phyloP scores from a whole-genome alignment of 2,329 filamentous ascomycete species.

The Trichoderma brevicompactum region DNA sequence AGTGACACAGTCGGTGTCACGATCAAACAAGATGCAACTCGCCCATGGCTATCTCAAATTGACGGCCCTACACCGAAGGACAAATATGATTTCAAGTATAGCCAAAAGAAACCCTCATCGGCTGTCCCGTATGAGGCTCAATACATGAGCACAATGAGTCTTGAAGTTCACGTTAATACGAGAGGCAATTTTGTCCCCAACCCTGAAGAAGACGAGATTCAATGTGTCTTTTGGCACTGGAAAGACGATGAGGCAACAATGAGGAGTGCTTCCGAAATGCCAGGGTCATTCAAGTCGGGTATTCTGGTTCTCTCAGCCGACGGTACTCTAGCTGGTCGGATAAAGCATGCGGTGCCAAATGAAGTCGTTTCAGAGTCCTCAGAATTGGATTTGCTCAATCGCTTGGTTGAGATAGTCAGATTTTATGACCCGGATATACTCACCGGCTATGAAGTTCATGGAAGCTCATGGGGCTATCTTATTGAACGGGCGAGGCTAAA shows the following conservation, averaged over 20 bases:
- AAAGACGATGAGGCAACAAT: constrained; percentile 69
- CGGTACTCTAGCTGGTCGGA: constrained; percentile 59
- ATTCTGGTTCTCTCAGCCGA: constrained; percentile 73
- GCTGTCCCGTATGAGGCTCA: constrained; percentile 82
- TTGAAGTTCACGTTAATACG: constrained; percentile 91
- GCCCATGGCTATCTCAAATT: constrained; percentile 73
- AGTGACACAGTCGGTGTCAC: background rate
- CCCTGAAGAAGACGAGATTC: constrained; percentile 86
- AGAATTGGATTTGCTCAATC: constrained; percentile 82
- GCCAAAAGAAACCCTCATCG: constrained; percentile 73
- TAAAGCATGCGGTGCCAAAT: constrained; percentile 63
- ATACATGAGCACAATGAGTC: constrained; percentile 95
- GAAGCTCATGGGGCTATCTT: constrained; percentile 91
- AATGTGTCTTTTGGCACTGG: constrained; percentile 88
- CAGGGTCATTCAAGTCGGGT: constrained; percentile 62
- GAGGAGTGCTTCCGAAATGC: constrained; percentile 44
- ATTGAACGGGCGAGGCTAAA: constrained; percentile 85
- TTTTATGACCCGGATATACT: constrained; percentile 87
- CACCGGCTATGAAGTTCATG: constrained; percentile 93
- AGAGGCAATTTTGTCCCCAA: constrained; percentile 81
- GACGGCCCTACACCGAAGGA: constrained; percentile 85
- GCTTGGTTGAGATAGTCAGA: constrained; percentile 86
- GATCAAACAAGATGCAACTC: background rate
- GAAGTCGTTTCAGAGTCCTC: constrained; percentile 75
- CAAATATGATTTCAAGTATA: constrained; percentile 82